Percentiles rank a stretch among this genome's conserved stretches.
Conservation (phyloP, 1,284 basidiomycete genomes). For the Fomitopsis palustris region DNA sequence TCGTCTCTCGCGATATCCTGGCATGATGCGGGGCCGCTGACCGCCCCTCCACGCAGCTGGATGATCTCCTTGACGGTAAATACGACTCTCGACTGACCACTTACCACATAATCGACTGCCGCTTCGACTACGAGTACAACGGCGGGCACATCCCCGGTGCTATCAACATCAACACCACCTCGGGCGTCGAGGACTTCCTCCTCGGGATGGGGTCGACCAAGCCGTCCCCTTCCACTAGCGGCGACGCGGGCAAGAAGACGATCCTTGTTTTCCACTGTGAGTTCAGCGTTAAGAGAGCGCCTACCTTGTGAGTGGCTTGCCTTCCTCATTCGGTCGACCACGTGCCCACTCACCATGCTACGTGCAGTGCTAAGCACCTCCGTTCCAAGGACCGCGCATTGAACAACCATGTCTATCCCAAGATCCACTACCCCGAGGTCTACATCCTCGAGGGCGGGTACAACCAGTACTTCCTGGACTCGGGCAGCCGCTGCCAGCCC, state of each 20-base stretch:
- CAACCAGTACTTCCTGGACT: slow-evolving; percentile 78
- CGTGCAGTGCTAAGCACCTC: slow-evolving; percentile 85
- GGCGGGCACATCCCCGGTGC: slow-evolving; percentile 94
- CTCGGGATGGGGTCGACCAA: slow-evolving; percentile 55
- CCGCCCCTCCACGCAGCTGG: slow-evolving; percentile 46
- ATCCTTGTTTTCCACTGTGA: slow-evolving; percentile 98
- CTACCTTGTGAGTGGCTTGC: slow-evolving; percentile 75
- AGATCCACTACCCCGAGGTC: slow-evolving; percentile 93
- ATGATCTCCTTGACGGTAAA: slow-evolving; percentile 70
- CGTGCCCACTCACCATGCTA: slow-evolving; percentile 1
- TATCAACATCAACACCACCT: slow-evolving; percentile 86
- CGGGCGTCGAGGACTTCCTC: slow-evolving; percentile 79
- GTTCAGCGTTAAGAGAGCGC: slow-evolving; percentile 93
- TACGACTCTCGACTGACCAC: slow-evolving; percentile 64
- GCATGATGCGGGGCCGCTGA: slow-evolving; percentile 4
- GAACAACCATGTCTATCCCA: slow-evolving; percentile 89
- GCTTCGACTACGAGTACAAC: slow-evolving; percentile 95
- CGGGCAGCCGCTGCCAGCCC: slow-evolving; percentile 73
- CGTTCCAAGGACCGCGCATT: slow-evolving; percentile 86
- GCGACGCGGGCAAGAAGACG: slow-evolving; percentile 72
- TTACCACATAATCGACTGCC: slow-evolving; percentile 90
- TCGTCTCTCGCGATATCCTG: background rate
- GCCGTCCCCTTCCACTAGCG: slow-evolving; percentile 80
- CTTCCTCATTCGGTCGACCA: slow-evolving; percentile 4
- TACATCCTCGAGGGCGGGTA: slow-evolving; percentile 98